Evolutionary conservation across 2,329 filamentous ascomycete genomes (phyloP).

Genomic region (Aspergillus oerlinghausenensis): DNA sequence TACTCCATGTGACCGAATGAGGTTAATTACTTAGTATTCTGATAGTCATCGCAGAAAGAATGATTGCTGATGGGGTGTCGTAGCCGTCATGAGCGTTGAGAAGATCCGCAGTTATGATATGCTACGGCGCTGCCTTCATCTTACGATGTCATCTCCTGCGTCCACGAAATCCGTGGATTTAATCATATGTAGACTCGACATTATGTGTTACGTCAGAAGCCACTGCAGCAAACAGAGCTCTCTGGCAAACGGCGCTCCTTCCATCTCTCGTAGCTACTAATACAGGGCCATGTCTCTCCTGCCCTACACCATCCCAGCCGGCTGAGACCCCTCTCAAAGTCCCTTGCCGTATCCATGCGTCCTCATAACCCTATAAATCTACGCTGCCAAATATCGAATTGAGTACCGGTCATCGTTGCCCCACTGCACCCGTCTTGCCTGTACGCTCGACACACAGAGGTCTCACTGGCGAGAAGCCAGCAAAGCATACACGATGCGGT

Average conservation of each 20-base stretch:
- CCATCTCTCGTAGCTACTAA: neutral
- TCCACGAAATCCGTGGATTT: neutral
- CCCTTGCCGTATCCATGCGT: neutral
- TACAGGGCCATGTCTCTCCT: neutral
- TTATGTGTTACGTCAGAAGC: neutral
- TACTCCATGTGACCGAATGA: too few relatives aligned
- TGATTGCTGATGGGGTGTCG: too few relatives aligned
- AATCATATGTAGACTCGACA: neutral
- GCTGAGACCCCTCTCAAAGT: neutral
- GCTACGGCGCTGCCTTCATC: neutral
- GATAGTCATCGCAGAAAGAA: too few relatives aligned
- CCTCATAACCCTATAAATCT: neutral
- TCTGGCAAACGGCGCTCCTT: neutral
- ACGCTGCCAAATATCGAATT: neutral
- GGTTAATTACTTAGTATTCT: neutral
- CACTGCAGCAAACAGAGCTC: neutral
- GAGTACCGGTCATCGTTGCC: neutral
- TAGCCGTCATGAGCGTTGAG: neutral
- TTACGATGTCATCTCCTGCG: neutral
- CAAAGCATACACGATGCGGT: constrained; percentile 34
- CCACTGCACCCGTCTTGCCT: neutral
- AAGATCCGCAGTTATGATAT: neutral
- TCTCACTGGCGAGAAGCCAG: neutral
- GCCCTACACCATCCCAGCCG: neutral
- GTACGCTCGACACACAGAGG: neutral